These are phyloP conservation scores for Bonnemaisonia californica DNA, from an alignment of 31 red algal genomes.

Conservation along the genomic window DNA sequence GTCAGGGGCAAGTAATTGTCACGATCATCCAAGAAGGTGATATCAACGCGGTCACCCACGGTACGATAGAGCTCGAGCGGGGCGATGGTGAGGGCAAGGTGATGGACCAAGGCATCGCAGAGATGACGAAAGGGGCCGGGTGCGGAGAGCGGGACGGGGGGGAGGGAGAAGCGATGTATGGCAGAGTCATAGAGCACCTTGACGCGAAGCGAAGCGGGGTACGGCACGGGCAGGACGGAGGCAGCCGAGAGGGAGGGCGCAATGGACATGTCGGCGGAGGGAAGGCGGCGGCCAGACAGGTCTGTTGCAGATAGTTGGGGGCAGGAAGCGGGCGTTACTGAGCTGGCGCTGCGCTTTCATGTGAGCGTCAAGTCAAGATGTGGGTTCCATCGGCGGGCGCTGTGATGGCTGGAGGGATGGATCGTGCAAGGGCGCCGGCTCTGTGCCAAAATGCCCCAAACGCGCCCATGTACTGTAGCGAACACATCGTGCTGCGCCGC, in stretches of 20 bases:
- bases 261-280: neutral
- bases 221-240: neutral
- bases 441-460: too few relatives aligned
- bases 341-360: too few relatives aligned
- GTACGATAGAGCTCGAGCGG: neutral
- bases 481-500: too few relatives aligned
- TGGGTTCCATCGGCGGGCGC: too few relatives aligned
- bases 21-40: constrained; percentile 15
- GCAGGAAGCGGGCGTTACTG: neutral
- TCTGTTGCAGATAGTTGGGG: neutral
- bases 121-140: neutral
- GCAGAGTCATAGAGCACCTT: constrained; percentile 19
- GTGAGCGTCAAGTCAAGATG: too few relatives aligned
- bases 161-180: constrained; percentile 21
- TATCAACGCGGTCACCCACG: neutral
- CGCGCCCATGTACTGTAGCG: too few relatives aligned
- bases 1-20: neutral
- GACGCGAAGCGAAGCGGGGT: constrained; percentile 10
- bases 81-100: constrained; percentile 2
- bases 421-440: neutral
- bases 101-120: constrained; percentile 25
- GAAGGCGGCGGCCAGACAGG: too few relatives aligned
- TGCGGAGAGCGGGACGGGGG: neutral
- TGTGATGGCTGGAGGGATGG: neutral
- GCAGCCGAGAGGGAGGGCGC: neutral